Evolutionary conservation across 768 basidiomycete genomes (phyloP), one percentile per base, ranked within the genome.

Genomic region (Mycena amicta): DNA sequence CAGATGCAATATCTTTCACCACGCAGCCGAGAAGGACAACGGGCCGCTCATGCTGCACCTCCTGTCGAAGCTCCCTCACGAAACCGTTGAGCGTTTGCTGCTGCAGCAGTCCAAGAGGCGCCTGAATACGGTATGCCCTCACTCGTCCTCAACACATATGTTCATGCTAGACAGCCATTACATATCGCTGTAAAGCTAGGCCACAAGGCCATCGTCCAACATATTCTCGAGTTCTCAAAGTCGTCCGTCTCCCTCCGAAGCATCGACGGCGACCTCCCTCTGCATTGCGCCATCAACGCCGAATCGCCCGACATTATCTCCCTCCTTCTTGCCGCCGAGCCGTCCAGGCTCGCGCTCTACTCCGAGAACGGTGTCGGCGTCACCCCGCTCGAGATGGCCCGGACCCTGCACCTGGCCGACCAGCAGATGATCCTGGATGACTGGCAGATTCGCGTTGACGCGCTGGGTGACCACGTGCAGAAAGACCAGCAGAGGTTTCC

Each of bases 1-100:
- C 55, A 88, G 85, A 4, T 83, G 75, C 75, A 88, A 88, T 63
- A 77, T 86, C 20, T 81, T 78, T 57, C 86, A 88, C 67, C 68
- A 77, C 18, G 77, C 64, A 39, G 63, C 0, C 45, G 53, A 0
- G 70, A 70, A 41, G 46, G 72, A 11, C 56, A 62, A 3, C 67
- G 72, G 15, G n/a, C n/a, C n/a, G n/a, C 43, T 77, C 20, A 63
- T 85, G 15, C 67, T 76, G 28, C 75, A 83, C 62, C 64, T 84
- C 1, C 65, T 85, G 4, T 65, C 75, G 12, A 82, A 80, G 57
- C 74, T 88, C 3, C 82, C 85, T 16, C 67, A 68, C n/a, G 81
- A 85, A 28, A 71, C 79, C 16, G 78, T 71, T 31, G 75, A 79
- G 49, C 64, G 65, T 0, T 61, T 86, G 1, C 67, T 86, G 26